These are phyloP conservation scores for Epichloe baconii DNA, from an alignment of 2,329 filamentous ascomycete species.

Conservation along the genomic window DNA sequence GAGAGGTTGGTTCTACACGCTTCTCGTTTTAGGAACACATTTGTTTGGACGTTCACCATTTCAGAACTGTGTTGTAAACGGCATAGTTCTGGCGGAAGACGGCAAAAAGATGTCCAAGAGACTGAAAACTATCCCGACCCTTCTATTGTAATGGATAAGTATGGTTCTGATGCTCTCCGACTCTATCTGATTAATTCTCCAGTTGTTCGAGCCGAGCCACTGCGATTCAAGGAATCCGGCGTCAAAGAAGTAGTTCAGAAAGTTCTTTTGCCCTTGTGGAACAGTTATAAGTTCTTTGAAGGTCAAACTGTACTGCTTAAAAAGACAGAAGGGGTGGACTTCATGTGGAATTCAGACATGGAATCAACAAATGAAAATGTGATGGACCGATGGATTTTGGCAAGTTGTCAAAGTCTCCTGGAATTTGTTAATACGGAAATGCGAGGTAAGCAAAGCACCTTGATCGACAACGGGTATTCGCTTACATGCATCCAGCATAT, in stretches of 20 bases:
- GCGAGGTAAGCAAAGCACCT: slow-evolving; percentile 41
- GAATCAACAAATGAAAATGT: slow-evolving; percentile 74
- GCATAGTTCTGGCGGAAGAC: slow-evolving; percentile 84
- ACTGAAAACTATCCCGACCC: slow-evolving; percentile 94
- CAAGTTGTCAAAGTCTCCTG: slow-evolving; percentile 79
- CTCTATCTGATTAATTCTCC: slow-evolving; percentile 97
- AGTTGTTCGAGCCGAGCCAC: slow-evolving; percentile 79
- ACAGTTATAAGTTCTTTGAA: slow-evolving; percentile 93
- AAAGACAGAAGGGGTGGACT: slow-evolving; percentile 70
- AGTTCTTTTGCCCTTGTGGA: slow-evolving; percentile 85
- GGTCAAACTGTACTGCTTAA: slow-evolving; percentile 76
- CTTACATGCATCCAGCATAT: slow-evolving; percentile 34
- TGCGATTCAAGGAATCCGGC: slow-evolving; percentile 81
- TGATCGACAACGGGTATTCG: background rate
- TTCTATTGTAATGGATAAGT: slow-evolving; percentile 66
- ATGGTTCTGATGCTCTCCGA: slow-evolving; percentile 82
- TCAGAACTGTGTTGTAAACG: slow-evolving; percentile 93
- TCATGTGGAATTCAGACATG: slow-evolving; percentile 61
- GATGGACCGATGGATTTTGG: slow-evolving; percentile 93
- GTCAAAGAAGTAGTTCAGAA: slow-evolving; percentile 93
- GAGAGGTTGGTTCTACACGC: slow-evolving; percentile 91
- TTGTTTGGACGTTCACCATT: slow-evolving; percentile 77
- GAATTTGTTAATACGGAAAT: slow-evolving; percentile 91
- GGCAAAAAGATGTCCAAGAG: slow-evolving; percentile 99
- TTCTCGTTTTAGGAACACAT: slow-evolving; percentile 78